Evolutionary conservation across 2,329 filamentous ascomycete species (phyloP), one percentile per base, ranked within the genome.

Genomic region (Ceratocystis harringtonii): DNA sequence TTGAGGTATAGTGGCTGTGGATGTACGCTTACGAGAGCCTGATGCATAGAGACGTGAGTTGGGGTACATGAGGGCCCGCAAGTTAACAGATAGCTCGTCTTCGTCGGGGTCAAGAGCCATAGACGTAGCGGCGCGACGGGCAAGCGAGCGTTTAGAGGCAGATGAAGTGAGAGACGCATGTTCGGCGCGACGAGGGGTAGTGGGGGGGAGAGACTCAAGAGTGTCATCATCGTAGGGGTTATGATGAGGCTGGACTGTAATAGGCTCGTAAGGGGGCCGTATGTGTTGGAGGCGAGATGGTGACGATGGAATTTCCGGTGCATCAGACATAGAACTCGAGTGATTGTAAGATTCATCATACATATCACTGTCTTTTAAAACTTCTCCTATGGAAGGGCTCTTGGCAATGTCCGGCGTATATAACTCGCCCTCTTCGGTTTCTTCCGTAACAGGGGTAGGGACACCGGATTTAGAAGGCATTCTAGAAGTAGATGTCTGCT

Each of bases 121-220:
- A 28, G 78, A 79, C 57, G 78, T 72, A 62, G 80, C 72, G 58
- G 77, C 75, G 66, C 70, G 72, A 30, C 71, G 72, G 60, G 73
- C 72, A 2, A 72, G 74, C 1, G 74, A 70, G 5, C 68, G 69
- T 10, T 67, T 70, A n/a, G 64, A 60, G 30, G 5, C 72, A 71
- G 28, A 75, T 66, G 55, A 75, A 71, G 41, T 73, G 75, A 61
- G 74, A 69, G 57, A 76, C 69, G 58, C 64, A 70, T 1, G 71
- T 68, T 28, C 70, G 71, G 3, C 72, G 73, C 50, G 36, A 32
- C 68, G 70, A 1, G 73, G 73, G 7, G 69, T 72, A 32, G 66
- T 58, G 55, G 55, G 55, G 12, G 30, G 17, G 8, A 58, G 55
- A 7, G 55, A n/a, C 28, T 32, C 55, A 8, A 58, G 28, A 7